A percentile compares a stretch with the other conserved stretches of the same genome.
Evolutionary conservation across 768 basidiomycete genomes (phyloP).

Genomic region (Nevesoporus exiguus): DNA sequence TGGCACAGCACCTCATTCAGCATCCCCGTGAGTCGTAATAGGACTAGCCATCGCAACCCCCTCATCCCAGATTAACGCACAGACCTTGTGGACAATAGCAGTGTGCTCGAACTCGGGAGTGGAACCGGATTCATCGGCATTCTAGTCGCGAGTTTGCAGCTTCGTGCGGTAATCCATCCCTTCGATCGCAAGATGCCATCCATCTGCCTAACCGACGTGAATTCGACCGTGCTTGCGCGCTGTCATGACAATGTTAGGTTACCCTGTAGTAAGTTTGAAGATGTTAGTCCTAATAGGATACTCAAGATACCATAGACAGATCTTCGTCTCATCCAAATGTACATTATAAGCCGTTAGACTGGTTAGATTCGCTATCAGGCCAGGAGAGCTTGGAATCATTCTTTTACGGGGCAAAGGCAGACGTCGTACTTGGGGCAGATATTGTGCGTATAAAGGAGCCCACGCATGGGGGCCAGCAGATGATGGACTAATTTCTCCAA

Average conservation of each 20-base stretch:
- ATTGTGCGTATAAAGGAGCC: constrained; percentile 37
- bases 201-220: constrained; percentile 61
- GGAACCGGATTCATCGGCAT: constrained; percentile 76
- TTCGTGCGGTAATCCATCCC: constrained; percentile 1
- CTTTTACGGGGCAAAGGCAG: constrained; percentile 43
- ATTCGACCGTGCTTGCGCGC: constrained; percentile 57
- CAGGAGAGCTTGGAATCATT: constrained; percentile 18
- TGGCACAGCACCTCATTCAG: constrained; percentile 57
- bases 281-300: neutral
- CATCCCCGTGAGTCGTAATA: constrained; percentile 47
- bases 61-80: neutral
- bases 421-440: constrained; percentile 72
- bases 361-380: constrained; percentile 54
- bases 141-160: constrained; percentile 55
- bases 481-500: neutral
- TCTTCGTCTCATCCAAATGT: constrained; percentile 50
- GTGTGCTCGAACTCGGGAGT: constrained; percentile 71
- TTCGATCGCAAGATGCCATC: constrained; percentile 8
- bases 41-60: neutral
- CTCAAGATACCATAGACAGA: constrained; percentile 39
- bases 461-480: neutral
- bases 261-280: constrained; percentile 56
- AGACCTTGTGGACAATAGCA: constrained; percentile 27
- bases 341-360: constrained; percentile 52
- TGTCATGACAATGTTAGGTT: constrained; percentile 60